Conservation (phyloP, 169 alveolate species). For the Perkinsus olseni region DNA sequence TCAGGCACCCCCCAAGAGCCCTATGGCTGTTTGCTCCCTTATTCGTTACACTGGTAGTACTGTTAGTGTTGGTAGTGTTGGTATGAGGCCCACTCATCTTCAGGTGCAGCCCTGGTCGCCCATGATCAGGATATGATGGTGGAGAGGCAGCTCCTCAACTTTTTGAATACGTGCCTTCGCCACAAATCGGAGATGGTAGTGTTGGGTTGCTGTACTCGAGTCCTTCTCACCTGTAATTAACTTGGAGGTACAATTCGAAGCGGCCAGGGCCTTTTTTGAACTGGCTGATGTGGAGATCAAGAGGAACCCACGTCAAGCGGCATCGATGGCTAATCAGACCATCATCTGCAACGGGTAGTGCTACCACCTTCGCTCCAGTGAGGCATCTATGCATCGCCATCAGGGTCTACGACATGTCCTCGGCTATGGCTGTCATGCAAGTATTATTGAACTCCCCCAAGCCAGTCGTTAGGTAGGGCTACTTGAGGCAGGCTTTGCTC, state of each 20-base stretch:
- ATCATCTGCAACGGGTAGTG: neutral
- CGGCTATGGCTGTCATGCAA: conserved; percentile 37
- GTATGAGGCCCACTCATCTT: neutral
- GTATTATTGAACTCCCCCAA: conserved; percentile 55
- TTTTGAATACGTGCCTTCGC: conserved; percentile 37
- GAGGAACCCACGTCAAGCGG: conserved; percentile 13
- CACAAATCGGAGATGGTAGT: conserved; percentile 45
- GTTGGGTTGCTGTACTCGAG: too few relatives aligned
- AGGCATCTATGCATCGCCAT: neutral
- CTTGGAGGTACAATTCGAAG: conserved; percentile 19
- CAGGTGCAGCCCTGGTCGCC: neutral
- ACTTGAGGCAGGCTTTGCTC: too few relatives aligned
- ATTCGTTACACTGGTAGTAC: conserved; percentile 30
- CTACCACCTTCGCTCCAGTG: neutral
- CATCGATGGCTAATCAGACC: neutral
- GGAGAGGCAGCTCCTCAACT: conserved; percentile 7
- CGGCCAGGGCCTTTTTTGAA: conserved; percentile 40
- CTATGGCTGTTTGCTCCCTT: conserved; percentile 51
- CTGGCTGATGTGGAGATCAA: conserved; percentile 32
- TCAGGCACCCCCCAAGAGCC: conserved; percentile 36
- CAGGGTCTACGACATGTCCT: conserved; percentile 4
- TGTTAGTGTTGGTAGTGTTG: conserved; percentile 24
- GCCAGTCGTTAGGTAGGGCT: conserved; percentile 49
- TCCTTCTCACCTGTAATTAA: too few relatives aligned
- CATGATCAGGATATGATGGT: neutral